Conservation (phyloP, 2,329 filamentous ascomycete genomes). For the Fusarium xylarioides region DNA sequence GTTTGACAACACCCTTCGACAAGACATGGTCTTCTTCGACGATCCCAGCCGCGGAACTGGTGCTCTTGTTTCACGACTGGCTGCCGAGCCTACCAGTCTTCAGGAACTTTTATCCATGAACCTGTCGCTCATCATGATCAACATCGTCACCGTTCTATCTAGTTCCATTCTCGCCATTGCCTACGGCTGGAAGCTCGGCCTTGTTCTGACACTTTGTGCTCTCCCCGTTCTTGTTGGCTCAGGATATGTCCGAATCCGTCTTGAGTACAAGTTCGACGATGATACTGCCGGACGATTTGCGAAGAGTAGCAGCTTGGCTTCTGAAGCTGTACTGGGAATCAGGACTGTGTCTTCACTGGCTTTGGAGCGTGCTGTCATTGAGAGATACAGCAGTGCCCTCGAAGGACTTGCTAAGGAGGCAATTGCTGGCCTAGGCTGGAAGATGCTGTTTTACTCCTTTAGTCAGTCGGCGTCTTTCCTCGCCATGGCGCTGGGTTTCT, state of each 20-base stretch:
- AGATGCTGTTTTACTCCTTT: slow-evolving; percentile 54
- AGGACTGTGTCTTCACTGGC: slow-evolving; percentile 60
- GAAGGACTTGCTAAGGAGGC: slow-evolving; percentile 45
- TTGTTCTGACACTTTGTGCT: slow-evolving; percentile 57
- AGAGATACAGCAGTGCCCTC: slow-evolving; percentile 47
- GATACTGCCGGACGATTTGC: slow-evolving; percentile 56
- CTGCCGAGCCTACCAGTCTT: slow-evolving; percentile 55
- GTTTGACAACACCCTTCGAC: slow-evolving; percentile 62
- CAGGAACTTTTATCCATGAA: slow-evolving; percentile 62
- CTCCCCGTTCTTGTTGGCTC: slow-evolving; percentile 56
- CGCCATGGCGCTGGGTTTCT: slow-evolving; percentile 52
- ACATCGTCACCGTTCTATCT: slow-evolving; percentile 56
- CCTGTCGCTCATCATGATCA: slow-evolving; percentile 57
- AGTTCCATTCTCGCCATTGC: slow-evolving; percentile 57
- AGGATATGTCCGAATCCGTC: slow-evolving; percentile 59
- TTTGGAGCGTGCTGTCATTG: slow-evolving; percentile 54
- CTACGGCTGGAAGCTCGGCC: slow-evolving; percentile 60
- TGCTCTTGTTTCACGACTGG: slow-evolving; percentile 50
- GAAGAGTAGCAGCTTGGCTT: slow-evolving; percentile 58
- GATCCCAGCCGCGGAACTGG: slow-evolving; percentile 50
- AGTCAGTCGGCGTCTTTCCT: slow-evolving; percentile 53
- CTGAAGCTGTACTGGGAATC: slow-evolving; percentile 60
- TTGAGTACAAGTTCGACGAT: slow-evolving; percentile 58
- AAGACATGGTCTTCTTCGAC: slow-evolving; percentile 62
- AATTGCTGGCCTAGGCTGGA: slow-evolving; percentile 46